Conservation (phyloP, 371 early-diverging fungal species). For the Mycotypha africana region DNA sequence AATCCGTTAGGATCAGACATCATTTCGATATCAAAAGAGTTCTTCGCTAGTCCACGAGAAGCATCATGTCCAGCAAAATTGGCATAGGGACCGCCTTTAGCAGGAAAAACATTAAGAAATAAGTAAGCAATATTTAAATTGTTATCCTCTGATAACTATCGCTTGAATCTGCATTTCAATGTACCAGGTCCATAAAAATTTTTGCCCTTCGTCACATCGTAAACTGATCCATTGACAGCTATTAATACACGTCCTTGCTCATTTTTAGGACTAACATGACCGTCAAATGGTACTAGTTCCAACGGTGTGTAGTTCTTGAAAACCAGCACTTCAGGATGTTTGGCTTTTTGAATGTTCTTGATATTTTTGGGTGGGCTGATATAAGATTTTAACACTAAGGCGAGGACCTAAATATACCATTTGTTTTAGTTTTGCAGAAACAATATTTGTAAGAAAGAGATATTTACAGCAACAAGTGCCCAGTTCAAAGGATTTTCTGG, state of each 20-base stretch:
- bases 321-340: slow-evolving; percentile 53
- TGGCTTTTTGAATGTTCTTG: slow-evolving; percentile 18
- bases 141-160: too few species aligned
- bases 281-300: slow-evolving; percentile 61
- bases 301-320: slow-evolving; percentile 67
- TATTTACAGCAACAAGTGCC: slow-evolving; percentile 15
- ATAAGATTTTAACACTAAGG: slow-evolving; percentile 9
- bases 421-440: neutral
- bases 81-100: slow-evolving; percentile 86
- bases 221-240: slow-evolving; percentile 83
- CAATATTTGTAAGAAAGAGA: neutral
- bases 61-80: slow-evolving; percentile 89
- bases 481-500: slow-evolving; percentile 24
- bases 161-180: too few species aligned
- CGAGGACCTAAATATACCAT: slow-evolving; percentile 8
- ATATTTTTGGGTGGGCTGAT: slow-evolving; percentile 1
- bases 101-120: neutral
- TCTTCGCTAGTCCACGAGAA: slow-evolving; percentile 82
- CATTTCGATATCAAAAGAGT: slow-evolving; percentile 84
- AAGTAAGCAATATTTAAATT: neutral
- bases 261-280: too few species aligned
- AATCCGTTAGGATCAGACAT: slow-evolving; percentile 64
- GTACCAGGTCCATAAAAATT: slow-evolving; percentile 93
- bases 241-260: slow-evolving; percentile 60
- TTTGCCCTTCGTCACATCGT: slow-evolving; percentile 81